Evolutionary conservation across 2,329 filamentous ascomycete genomes (phyloP), one percentile per base, ranked within the genome.

Genomic region (Zymoseptoria ardabiliae): DNA sequence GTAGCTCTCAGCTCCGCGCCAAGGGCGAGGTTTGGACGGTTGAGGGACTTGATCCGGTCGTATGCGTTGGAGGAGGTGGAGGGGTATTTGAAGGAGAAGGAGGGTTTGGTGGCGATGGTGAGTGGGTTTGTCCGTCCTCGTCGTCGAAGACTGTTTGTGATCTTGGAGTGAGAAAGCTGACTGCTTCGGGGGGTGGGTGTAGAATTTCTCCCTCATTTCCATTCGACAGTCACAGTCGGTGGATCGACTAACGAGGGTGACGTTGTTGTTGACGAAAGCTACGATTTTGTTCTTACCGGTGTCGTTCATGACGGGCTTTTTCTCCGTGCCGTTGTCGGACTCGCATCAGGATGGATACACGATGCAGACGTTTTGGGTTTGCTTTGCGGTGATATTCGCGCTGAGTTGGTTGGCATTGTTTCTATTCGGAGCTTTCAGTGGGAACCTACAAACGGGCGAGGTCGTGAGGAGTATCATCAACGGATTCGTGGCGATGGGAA

Each of bases 151-250:
- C 50, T 51, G 50, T 51, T 21, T 21, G 50, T 51, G 8, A 45
- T 45, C 7, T 17, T 45, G 11, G 35, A 45, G 35, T 45, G 35
- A 45, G 48, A 22, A 35, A 21, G 9, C 49, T 51, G 28, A n/a
- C 57, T 53, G 11, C 48, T 22, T 25, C 54, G 54, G 61, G 54
- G 54, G 60, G 58, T 53, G 9, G 22, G 9, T 45, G 23, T 60
- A 89, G 85, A 90, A 90, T 71, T 91, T 91, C 78, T 90, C 88
- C 71, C 80, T 91, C 63, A 89, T 88, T 59, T 84, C 87, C 19
- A 84, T 90, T 68, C 90, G 88, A 70, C 87, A 91, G 71, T 89
- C 87, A 0, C 82, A 85, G 63, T 83, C 85, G 3, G 88, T 90
- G 10, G 87, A 89, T 60, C 81, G 85, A 20, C 79, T 91, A 20